Evolutionary conservation across 2,329 filamentous ascomycete species (phyloP).

Genomic region (Verticillium dahliae): DNA sequence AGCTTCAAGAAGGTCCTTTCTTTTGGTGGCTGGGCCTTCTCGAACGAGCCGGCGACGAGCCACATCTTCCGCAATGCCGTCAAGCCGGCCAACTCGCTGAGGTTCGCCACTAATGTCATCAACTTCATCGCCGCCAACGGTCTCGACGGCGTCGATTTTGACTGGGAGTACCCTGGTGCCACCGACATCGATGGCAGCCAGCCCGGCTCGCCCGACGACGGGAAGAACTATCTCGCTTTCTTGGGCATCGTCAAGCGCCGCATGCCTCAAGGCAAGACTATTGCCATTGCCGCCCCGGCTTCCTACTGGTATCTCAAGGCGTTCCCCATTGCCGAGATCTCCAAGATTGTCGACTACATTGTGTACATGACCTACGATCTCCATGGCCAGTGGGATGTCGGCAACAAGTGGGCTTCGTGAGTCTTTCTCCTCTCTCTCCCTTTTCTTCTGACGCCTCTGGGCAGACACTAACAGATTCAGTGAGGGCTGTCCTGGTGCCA

Average conservation of each 20-base stretch:
- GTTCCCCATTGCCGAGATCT: neutral
- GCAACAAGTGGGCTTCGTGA: constrained; percentile 15
- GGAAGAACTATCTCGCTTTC: constrained; percentile 17
- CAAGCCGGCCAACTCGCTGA: neutral
- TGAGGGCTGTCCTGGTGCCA: constrained; percentile 20
- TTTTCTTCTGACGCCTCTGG: no score
- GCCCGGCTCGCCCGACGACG: neutral
- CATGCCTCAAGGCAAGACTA: neutral
- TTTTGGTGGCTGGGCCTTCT: constrained; percentile 2
- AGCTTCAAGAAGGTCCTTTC: neutral
- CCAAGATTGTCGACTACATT: neutral
- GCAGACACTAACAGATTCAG: neutral
- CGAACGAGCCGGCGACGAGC: neutral
- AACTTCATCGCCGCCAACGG: constrained; percentile 8
- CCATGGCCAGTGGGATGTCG: constrained; percentile 20
- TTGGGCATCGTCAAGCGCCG: constrained; percentile 1
- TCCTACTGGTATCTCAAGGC: neutral
- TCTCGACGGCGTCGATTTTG: constrained; percentile 32
- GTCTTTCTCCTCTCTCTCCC: neutral
- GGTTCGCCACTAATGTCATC: neutral
- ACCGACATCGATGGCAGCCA: constrained; percentile 14
- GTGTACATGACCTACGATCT: constrained; percentile 22
- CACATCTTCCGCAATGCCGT: neutral
- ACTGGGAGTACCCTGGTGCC: constrained; percentile 37
- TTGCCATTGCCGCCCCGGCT: constrained; percentile 2